These are phyloP conservation scores for Acanthamoeba divionensis DNA, from an alignment of 208 protist genomes.

Conservation along the genomic window DNA sequence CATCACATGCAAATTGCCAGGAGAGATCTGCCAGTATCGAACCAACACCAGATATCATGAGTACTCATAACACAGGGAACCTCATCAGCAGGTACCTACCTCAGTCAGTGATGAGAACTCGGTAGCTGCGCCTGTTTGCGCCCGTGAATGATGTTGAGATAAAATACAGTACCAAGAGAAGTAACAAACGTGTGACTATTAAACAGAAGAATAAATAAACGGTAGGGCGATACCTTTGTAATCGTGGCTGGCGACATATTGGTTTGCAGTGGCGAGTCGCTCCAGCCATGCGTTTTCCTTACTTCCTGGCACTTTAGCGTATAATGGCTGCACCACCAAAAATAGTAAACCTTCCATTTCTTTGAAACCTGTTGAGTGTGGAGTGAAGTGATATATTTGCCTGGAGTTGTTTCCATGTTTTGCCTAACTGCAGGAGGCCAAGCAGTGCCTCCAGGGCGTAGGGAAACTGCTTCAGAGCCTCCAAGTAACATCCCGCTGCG, in stretches of 20 bases:
- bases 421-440: not conserved
- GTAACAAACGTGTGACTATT: too few relatives aligned
- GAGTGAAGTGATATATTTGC: too few relatives aligned
- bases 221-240: not conserved
- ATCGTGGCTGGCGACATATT: not conserved
- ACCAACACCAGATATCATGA: not conserved
- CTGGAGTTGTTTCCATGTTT: not conserved
- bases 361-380: too few relatives aligned
- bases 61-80: not conserved
- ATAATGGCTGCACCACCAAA: too few relatives aligned
- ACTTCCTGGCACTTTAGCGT: too few relatives aligned
- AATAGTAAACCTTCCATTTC: too few relatives aligned
- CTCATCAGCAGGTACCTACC: not conserved
- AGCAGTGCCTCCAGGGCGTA: not conserved
- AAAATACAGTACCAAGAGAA: too few relatives aligned
- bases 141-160: too few relatives aligned
- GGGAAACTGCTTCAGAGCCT: not conserved
- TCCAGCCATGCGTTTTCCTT: too few relatives aligned
- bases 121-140: too few relatives aligned
- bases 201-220: not conserved
- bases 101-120: not conserved
- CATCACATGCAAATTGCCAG: not conserved
- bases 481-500: not conserved
- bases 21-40: not conserved
- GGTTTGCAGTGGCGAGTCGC: too few relatives aligned